Percentiles rank a stretch among this genome's conserved stretches.
Conservation (phyloP, 441 rosid genomes). For the Breynia disticha region DNA sequence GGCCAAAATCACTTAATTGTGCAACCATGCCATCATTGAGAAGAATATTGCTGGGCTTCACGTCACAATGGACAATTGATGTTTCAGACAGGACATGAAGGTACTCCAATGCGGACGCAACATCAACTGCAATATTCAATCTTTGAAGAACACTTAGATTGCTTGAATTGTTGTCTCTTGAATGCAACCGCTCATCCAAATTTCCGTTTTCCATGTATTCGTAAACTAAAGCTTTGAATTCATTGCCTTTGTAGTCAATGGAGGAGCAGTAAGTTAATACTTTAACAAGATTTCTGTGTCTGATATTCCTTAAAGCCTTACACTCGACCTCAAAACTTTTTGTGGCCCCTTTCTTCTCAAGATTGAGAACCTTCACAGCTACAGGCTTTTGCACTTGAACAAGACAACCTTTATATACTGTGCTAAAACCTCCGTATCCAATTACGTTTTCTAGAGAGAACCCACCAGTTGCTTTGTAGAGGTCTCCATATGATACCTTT, state of each 20-base stretch:
- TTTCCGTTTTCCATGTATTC: constrained; percentile 34
- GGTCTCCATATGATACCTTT: constrained; percentile 22
- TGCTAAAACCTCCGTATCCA: neutral
- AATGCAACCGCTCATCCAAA: neutral
- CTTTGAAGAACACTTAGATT: constrained; percentile 5
- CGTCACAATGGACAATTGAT: constrained; percentile 9
- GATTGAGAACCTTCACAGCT: constrained; percentile 36
- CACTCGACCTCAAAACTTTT: constrained; percentile 48
- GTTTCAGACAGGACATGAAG: constrained; percentile 7
- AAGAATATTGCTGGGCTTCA: constrained; percentile 15
- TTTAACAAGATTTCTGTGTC: constrained; percentile 50
- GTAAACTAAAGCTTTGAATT: constrained; percentile 46
- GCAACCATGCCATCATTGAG: constrained; percentile 6
- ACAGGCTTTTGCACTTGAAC: constrained; percentile 6
- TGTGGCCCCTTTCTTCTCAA: constrained; percentile 20
- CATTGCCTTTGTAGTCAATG: constrained; percentile 27
- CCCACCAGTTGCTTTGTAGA: constrained; percentile 26
- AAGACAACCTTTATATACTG: constrained; percentile 22
- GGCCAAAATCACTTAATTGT: constrained; percentile 11
- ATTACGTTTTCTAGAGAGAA: neutral
- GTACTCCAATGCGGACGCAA: constrained; percentile 9
- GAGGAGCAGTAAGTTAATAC: constrained; percentile 48
- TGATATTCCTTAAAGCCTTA: constrained; percentile 32
- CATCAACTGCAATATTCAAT: constrained; percentile 9
- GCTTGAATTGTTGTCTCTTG: neutral